Conservation (phyloP, 805 yeast genomes). For the Myxozyma geophila region DNA sequence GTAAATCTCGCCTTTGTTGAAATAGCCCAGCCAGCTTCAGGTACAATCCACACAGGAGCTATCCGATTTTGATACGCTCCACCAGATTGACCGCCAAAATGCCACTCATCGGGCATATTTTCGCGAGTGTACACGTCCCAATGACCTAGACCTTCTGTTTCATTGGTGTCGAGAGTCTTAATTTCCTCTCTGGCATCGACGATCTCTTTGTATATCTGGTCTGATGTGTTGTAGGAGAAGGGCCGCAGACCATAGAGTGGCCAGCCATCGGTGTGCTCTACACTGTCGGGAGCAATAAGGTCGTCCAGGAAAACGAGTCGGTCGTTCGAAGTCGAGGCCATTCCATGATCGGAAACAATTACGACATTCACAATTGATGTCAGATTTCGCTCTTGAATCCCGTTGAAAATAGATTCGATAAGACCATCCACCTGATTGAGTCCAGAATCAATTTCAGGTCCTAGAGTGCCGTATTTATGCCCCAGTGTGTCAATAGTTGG, state of each 20-base stretch:
- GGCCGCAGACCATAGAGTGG: constrained; percentile 84
- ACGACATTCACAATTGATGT: constrained; percentile 70
- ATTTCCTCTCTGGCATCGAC: constrained; percentile 41
- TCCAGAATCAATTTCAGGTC: constrained; percentile 59
- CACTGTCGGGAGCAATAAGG: constrained; percentile 56
- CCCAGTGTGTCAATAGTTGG: constrained; percentile 84
- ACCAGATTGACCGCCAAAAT: constrained; percentile 56
- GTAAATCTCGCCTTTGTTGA: constrained; percentile 64
- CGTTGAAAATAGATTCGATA: constrained; percentile 55
- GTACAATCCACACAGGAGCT: constrained; percentile 86
- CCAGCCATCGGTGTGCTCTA: constrained; percentile 79
- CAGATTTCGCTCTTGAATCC: constrained; percentile 60
- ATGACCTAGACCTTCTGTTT: constrained; percentile 10
- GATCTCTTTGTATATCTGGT: constrained; percentile 55
- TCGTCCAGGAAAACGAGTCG: constrained; percentile 76
- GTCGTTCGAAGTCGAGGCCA: constrained; percentile 81
- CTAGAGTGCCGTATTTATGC: constrained; percentile 70
- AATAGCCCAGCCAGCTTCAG: constrained; percentile 78
- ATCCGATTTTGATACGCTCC: constrained; percentile 59
- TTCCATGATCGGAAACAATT: constrained; percentile 89
- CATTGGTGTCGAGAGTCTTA: constrained; percentile 37
- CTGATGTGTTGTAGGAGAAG: constrained; percentile 46
- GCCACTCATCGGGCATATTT: constrained; percentile 58
- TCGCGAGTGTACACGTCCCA: constrained; percentile 59
- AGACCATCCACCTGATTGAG: constrained; percentile 68